Evolutionary conservation across 2,329 filamentous ascomycete species (phyloP), one percentile per base, ranked within the genome.

Genomic region (Penicillium sp.): DNA sequence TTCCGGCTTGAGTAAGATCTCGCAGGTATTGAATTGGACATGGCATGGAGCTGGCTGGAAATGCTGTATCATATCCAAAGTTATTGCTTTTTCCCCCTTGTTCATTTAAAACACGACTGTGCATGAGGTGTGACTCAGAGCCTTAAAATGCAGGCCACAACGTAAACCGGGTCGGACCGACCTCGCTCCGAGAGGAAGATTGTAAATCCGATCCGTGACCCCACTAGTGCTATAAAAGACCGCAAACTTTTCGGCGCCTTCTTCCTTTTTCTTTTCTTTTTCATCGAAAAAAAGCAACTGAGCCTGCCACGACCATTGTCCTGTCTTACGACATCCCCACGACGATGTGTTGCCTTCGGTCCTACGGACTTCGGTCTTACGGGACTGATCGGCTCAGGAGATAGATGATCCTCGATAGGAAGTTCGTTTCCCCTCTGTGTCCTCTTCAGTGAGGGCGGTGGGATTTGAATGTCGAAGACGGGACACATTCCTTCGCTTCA

Each of bases 391-490:
- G 83, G 84, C 78, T 85, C 84, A 84, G 84, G 78, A 88, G 86
- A 89, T 74, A 59, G 78, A 85, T 67, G 61, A 73, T 81, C 81
- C 81, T 77, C 76, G 79, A 85, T 87, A 89, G 86, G 86, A 89
- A 89, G 85, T 87, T 85, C 81, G 78, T 77, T 80, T 81, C 81
- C 82, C 85, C 84, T 83, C 49, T 83, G 84, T 77, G 84, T 88
- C 83, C 78, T 86, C 85, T 89, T 86, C 63, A 82, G 71, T 87
- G 86, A 86, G 82, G 84, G 85, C 86, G 84, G 87, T 86, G 85
- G 81, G 84, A 77, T 78, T 77, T 77, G 80, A 84, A 87, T 88
- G 86, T 87, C 86, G 85, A 87, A 83, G 83, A 87, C 81, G 84
- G 86, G 86, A 86, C 77, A 81, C 76, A 75, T 73, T 61, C 59